Conservation (phyloP, 345 rosid genomes). For the Eutrema japonicum region DNA sequence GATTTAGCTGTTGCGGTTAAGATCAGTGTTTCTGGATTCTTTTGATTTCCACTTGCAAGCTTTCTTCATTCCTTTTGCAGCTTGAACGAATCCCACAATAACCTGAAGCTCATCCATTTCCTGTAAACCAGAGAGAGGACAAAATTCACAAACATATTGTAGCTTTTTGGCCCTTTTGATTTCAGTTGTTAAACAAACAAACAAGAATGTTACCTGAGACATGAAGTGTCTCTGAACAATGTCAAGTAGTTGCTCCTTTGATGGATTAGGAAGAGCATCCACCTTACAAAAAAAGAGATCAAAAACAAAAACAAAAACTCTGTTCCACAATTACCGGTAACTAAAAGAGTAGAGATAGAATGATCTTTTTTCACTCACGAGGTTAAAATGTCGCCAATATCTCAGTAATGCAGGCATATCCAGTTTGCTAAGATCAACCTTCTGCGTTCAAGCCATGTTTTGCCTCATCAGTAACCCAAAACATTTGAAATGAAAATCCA, state of each 20-base stretch:
- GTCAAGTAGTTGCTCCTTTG: constrained; percentile 82
- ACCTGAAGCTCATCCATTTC: constrained; percentile 98
- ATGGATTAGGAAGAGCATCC: constrained; percentile 78
- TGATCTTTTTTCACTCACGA: constrained; percentile 52
- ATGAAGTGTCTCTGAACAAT: constrained; percentile 89
- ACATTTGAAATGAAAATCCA: neutral
- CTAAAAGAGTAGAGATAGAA: neutral
- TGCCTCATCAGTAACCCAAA: constrained; percentile 3
- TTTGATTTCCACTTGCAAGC: constrained; percentile 52
- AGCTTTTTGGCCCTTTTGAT: neutral
- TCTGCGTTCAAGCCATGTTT: constrained; percentile 47
- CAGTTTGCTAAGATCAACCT: constrained; percentile 87
- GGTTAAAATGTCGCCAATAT: constrained; percentile 92
- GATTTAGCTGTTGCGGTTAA: constrained; percentile 37
- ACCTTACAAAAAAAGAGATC: constrained; percentile 50
- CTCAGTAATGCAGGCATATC: constrained; percentile 87
- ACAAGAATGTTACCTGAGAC: constrained; percentile 68
- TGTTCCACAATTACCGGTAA: neutral
- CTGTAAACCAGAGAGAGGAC: constrained; percentile 43
- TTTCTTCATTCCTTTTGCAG: constrained; percentile 78
- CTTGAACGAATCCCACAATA: constrained; percentile 89
- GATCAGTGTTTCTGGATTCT: constrained; percentile 33
- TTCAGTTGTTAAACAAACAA: neutral
- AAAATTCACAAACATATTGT: neutral
- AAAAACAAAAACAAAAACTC: neutral